Evolutionary conservation across 192 early-diverging fungal species (phyloP).

Genomic region (Umbelopsis sp.): DNA sequence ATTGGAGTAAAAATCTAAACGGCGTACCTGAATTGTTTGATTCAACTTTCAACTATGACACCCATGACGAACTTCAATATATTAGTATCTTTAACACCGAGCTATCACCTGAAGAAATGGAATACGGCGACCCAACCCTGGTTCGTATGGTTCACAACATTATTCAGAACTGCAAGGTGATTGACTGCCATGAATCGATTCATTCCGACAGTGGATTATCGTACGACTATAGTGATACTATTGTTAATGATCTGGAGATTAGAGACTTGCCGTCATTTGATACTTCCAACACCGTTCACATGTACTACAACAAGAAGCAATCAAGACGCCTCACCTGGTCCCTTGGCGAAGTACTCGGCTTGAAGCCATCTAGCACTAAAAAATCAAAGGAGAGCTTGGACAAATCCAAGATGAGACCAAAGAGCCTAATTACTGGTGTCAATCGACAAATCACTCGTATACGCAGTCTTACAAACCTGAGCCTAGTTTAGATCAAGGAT

Average conservation of each 20-base stretch:
- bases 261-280: not conserved
- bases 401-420: not conserved
- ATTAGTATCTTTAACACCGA: slow-evolving; percentile 13
- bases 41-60: not conserved
- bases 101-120: not conserved
- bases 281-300: not conserved
- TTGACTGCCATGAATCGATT: not conserved
- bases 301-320: not conserved
- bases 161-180: not conserved
- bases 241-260: slow-evolving; percentile 1
- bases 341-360: not conserved
- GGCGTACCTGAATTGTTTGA: not conserved
- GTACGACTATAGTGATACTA: slow-evolving; percentile 3
- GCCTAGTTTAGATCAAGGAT: not conserved
- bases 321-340: slow-evolving; percentile 1
- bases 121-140: not conserved
- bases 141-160: slow-evolving; percentile 3
- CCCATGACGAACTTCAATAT: not conserved
- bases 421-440: not conserved
- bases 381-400: not conserved
- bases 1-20: slow-evolving; percentile 1
- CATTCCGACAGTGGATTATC: not conserved
- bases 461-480: not conserved
- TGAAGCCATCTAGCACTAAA: not conserved
- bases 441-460: slow-evolving; percentile 11